phyloP scores from a whole-genome alignment of 129 eudicot genomes.

The Tagetes patula region DNA sequence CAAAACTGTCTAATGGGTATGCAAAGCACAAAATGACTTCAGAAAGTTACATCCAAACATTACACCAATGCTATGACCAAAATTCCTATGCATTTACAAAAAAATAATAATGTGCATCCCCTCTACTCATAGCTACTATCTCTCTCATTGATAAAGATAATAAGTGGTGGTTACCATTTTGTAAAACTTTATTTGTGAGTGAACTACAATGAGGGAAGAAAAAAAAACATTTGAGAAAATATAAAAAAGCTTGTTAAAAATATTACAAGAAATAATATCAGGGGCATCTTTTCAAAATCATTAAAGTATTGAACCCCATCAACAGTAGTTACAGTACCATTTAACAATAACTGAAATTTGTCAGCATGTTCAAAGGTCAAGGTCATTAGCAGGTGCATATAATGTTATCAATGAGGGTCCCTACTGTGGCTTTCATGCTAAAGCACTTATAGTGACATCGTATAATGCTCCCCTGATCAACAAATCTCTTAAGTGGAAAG shows the following conservation, averaged over 20 bases:
- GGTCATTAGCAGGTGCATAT: conserved; percentile 13
- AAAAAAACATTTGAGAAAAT: conserved; percentile 6
- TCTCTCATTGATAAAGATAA: background rate
- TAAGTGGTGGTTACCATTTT: conserved; percentile 7
- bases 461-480: conserved; percentile 19
- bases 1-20: background rate
- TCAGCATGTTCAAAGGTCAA: conserved; percentile 19
- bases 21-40: background rate
- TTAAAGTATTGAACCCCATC: conserved; percentile 13
- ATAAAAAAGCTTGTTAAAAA: background rate
- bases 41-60: background rate
- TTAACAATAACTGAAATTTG: conserved; percentile 16
- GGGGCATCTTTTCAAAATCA: conserved; percentile 19
- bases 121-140: background rate
- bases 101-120: background rate
- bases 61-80: background rate
- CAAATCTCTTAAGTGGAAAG: conserved; percentile 12
- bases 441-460: conserved; percentile 15
- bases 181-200: background rate
- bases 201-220: background rate
- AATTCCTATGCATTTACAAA: background rate
- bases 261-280: conserved; percentile 3
- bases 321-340: background rate
- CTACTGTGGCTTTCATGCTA: conserved; percentile 21
- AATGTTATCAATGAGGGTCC: conserved; percentile 19